A percentile compares a stretch with the other conserved stretches of the same genome.
phyloP scores from a whole-genome alignment of 2,329 filamentous ascomycete species.

The Xylaria sp. region DNA sequence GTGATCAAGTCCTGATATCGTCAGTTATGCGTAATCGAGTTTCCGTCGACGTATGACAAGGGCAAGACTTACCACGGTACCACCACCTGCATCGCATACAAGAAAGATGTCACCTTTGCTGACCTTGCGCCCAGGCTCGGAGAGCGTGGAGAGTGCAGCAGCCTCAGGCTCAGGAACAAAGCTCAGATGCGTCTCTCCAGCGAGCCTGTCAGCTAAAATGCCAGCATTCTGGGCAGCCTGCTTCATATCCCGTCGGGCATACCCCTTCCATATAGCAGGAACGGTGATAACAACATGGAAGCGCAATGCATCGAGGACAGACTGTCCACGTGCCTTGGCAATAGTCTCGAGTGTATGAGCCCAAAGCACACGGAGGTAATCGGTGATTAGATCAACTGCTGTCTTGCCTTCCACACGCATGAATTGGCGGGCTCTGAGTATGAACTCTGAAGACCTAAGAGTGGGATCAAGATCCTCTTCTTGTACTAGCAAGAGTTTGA shows the following conservation, averaged over 20 bases:
- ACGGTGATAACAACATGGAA: constrained; percentile 37
- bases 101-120: constrained; percentile 24
- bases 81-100: constrained; percentile 37
- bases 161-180: constrained; percentile 39
- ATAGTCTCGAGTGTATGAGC: constrained; percentile 31
- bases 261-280: constrained; percentile 39
- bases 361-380: constrained; percentile 38
- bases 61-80: constrained; percentile 37
- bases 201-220: constrained; percentile 25
- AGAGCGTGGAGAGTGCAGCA: constrained; percentile 33
- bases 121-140: constrained; percentile 6
- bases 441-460: constrained; percentile 26
- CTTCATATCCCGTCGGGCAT: constrained; percentile 32
- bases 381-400: constrained; percentile 31
- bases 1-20: no score
- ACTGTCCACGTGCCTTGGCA: constrained; percentile 17
- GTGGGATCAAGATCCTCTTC: constrained; percentile 29
- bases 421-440: constrained; percentile 12
- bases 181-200: constrained; percentile 26
- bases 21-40: no score
- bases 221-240: constrained; percentile 33
- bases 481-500: constrained; percentile 36
- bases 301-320: constrained; percentile 21
- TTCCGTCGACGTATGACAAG: no score
- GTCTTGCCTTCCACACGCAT: constrained; percentile 29